These are phyloP conservation scores for Panaeolus cyanescens DNA, from an alignment of 768 basidiomycete genomes.

Conservation along the genomic window DNA sequence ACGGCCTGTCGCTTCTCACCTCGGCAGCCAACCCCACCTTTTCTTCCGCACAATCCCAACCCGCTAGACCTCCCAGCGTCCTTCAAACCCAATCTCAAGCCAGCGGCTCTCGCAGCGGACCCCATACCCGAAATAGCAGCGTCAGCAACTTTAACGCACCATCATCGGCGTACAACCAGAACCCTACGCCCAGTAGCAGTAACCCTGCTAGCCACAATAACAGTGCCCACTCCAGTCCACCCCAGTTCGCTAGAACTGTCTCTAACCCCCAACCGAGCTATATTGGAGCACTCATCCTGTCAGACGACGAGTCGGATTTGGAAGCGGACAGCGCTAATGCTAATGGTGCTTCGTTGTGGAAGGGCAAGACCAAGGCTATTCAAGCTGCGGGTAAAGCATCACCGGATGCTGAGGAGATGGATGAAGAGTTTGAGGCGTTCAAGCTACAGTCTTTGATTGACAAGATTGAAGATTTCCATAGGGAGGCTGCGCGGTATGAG, in stretches of 20 bases:
- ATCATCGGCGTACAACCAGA: neutral
- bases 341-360: neutral
- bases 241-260: constrained; percentile 1
- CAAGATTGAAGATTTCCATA: constrained; percentile 55
- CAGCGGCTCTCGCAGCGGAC: neutral
- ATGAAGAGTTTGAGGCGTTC: constrained; percentile 41
- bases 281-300: neutral
- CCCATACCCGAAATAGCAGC: constrained; percentile 1
- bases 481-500: constrained; percentile 43
- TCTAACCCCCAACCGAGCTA: neutral
- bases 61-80: neutral
- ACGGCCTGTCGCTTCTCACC: neutral
- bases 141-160: constrained; percentile 4
- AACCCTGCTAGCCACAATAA: neutral
- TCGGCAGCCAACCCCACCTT: neutral
- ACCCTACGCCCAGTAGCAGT: constrained; percentile 1
- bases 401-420: constrained; percentile 31
- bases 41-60: neutral
- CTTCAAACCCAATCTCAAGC: neutral
- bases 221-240: neutral
- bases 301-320: constrained; percentile 1
- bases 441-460: constrained; percentile 46
- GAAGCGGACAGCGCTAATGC: neutral
- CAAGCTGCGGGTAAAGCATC: neutral
- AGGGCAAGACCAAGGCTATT: neutral